Evolutionary conservation across 345 rosid genomes (phyloP), one percentile per base, ranked within the genome.

Genomic region (Sonneratia alba): DNA sequence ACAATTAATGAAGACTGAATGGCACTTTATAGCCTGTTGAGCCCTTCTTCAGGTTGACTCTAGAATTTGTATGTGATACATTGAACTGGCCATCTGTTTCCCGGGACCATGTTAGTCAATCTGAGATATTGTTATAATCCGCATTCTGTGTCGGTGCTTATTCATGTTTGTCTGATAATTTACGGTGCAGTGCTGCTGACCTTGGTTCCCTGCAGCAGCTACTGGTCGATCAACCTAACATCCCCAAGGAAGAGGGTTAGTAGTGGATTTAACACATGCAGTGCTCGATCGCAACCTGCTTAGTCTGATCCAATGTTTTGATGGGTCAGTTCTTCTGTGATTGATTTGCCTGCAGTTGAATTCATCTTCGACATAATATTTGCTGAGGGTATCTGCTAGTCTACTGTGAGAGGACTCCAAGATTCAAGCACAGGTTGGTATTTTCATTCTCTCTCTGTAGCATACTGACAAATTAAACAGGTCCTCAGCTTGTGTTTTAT

Each of bases 211-310:
- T 94, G 18, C 89, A 85, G 67, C 88, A 79, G 74, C 88, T 94
- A 19, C 74, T 91, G 83, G 80, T 86, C 67, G 98, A 94, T 84
- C 88, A 91, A 68, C 97, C 97, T 42, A 90, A 94, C 65, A 86
- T 91, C 74, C 81, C 85, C 6, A 85, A 72, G 72, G 91, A 87
- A 15, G 93, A 90, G 90, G 91, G 98, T 93, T 74, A 7, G 73
- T 38, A 43, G 2, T 55, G 15, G 36, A 68, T 21, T 6, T 43
- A 1, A n/a, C 9, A 68, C 19, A 24, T 16, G 12, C 13, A 6
- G 21, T 10, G 55, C 56, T 42, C 36, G 27, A 43, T 37, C 32
- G 3, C 1, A 27, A 9, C 38, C 38, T 62, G 13, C 36, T 13
- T 14, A 43, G 15, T 66, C 49, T 43, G 53, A 67, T 36, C 47